Conservation (phyloP, 1,284 basidiomycete genomes). For the Dichomitus squalens region DNA sequence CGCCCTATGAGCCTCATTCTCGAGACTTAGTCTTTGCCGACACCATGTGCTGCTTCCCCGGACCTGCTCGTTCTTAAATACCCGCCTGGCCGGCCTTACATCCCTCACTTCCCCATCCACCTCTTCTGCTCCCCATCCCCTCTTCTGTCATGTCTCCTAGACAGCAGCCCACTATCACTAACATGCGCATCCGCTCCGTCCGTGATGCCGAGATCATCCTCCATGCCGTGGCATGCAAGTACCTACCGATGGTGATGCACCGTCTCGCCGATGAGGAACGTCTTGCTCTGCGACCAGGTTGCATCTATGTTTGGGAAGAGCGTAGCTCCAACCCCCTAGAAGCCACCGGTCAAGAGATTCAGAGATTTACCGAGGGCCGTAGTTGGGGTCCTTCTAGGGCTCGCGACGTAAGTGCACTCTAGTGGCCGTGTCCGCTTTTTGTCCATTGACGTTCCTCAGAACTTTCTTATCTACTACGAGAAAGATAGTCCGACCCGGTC, state of each 20-base stretch:
- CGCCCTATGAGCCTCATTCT: conserved; percentile 3
- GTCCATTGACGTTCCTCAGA: conserved; percentile 24
- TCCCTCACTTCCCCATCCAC: conserved; percentile 6
- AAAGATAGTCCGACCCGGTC: conserved; percentile 35
- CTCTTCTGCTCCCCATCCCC: conserved; percentile 26
- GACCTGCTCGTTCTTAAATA: conserved; percentile 17
- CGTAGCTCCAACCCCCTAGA: conserved; percentile 41
- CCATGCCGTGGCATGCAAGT: conserved; percentile 40
- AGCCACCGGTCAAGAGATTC: conserved; percentile 43
- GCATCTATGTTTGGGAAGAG: conserved; percentile 51
- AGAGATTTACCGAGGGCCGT: conserved; percentile 46
- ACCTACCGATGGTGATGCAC: conserved; percentile 42
- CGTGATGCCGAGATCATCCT: conserved; percentile 47
- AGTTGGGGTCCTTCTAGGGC: conserved; percentile 36
- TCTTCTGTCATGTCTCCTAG: conserved; percentile 27
- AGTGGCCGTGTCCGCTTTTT: conserved; percentile 4
- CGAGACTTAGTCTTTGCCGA: conserved; percentile 12
- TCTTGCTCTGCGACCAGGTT: conserved; percentile 40
- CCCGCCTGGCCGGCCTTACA: neutral
- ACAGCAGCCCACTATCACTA: conserved; percentile 43
- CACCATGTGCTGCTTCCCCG: conserved; percentile 11
- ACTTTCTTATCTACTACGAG: conserved; percentile 44
- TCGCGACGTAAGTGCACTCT: conserved; percentile 37
- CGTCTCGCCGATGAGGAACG: conserved; percentile 48
- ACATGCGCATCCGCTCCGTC: conserved; percentile 39